Percentiles rank a stretch among this genome's conserved stretches.
These are phyloP conservation scores for Tephrocybe sp. DNA, from an alignment of 768 basidiomycete genomes.

Conservation along the genomic window DNA sequence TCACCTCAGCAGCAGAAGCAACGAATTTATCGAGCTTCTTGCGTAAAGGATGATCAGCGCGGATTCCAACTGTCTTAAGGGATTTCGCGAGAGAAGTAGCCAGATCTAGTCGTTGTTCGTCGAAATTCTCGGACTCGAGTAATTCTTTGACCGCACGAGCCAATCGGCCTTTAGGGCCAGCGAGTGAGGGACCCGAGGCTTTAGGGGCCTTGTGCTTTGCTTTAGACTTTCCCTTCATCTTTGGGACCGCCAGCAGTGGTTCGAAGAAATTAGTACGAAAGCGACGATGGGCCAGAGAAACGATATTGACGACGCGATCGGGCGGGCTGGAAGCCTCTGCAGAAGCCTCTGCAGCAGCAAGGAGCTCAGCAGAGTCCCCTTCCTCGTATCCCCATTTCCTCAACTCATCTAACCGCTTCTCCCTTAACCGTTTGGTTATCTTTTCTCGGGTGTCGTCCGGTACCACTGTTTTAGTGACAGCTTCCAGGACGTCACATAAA, in stretches of 20 bases:
- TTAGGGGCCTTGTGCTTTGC: constrained; percentile 50
- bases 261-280: constrained; percentile 76
- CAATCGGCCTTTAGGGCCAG: constrained; percentile 62
- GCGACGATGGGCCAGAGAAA: constrained; percentile 65
- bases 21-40: constrained; percentile 66
- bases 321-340: constrained; percentile 72
- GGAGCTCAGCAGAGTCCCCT: constrained; percentile 44
- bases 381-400: constrained; percentile 70
- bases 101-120: constrained; percentile 44
- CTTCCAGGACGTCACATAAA: constrained; percentile 62
- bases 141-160: constrained; percentile 68
- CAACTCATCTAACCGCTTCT: constrained; percentile 61
- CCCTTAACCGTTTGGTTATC: constrained; percentile 56
- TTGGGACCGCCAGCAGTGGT: constrained; percentile 67
- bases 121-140: constrained; percentile 51
- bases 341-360: constrained; percentile 62
- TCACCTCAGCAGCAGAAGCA: constrained; percentile 18
- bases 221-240: constrained; percentile 55
- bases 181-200: constrained; percentile 35
- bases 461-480: constrained; percentile 51
- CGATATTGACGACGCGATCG: constrained; percentile 65
- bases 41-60: constrained; percentile 63
- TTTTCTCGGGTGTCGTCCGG: constrained; percentile 58
- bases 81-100: constrained; percentile 50
- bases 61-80: constrained; percentile 56